Evolutionary conservation across 1,284 basidiomycete species (phyloP).

Genomic region (Exobasidium rhododendri): DNA sequence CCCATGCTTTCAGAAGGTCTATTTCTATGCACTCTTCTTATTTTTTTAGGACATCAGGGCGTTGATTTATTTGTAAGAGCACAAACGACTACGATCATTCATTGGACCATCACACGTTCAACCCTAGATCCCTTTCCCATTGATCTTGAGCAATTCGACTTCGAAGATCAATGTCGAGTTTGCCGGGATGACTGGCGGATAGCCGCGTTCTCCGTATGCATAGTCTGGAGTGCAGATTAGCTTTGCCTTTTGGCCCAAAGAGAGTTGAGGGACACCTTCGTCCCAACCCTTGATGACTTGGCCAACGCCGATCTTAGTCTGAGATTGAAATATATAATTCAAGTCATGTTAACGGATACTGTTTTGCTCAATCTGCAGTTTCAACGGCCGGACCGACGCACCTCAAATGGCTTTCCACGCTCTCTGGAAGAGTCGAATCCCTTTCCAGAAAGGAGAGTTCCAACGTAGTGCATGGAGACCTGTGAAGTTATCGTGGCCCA

Average conservation of each 20-base stretch:
- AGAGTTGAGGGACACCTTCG: conserved; percentile 51
- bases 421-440: conserved; percentile 55
- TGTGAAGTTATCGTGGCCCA: too few species aligned
- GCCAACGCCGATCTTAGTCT: conserved; percentile 39
- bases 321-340: not conserved
- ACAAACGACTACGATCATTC: too few species aligned
- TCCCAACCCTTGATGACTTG: conserved; percentile 53
- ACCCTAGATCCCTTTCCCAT: conserved; percentile 22
- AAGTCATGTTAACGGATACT: conserved; percentile 16
- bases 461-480: conserved; percentile 31
- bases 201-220: conserved; percentile 21
- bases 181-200: conserved; percentile 55
- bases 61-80: not conserved
- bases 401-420: conserved; percentile 47
- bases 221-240: conserved; percentile 54
- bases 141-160: conserved; percentile 57
- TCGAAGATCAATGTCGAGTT: conserved; percentile 48
- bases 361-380: too few species aligned
- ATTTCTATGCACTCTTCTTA: too few species aligned
- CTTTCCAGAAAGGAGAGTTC: conserved; percentile 38
- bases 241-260: conserved; percentile 55
- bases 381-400: not conserved
- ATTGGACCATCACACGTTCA: not conserved
- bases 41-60: not conserved
- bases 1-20: too few species aligned